Evolutionary conservation across 2,329 filamentous ascomycete species (phyloP).

Genomic region (Periglandula ipomoeae): DNA sequence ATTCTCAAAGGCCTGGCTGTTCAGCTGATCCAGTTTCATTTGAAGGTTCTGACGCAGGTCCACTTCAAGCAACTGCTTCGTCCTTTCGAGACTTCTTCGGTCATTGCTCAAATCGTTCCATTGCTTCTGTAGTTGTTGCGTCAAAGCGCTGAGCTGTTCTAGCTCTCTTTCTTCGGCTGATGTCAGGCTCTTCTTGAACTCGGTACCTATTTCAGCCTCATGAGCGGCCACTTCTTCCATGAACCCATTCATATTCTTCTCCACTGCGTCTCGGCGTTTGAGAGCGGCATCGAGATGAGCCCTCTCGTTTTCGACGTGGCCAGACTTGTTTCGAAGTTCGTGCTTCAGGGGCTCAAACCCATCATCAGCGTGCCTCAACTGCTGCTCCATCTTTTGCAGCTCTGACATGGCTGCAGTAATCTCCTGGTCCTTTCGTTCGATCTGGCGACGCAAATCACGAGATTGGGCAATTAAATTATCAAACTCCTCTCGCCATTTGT

Average conservation of each 20-base stretch:
- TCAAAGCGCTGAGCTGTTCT: constrained; percentile 56
- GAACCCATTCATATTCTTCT: constrained; percentile 66
- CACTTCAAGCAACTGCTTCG: constrained; percentile 76
- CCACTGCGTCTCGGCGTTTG: constrained; percentile 56
- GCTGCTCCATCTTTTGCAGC: constrained; percentile 73
- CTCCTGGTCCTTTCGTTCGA: constrained; percentile 77
- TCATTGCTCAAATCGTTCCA: constrained; percentile 66
- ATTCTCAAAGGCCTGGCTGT: constrained; percentile 63
- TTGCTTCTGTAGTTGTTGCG: constrained; percentile 67
- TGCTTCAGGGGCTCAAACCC: constrained; percentile 72
- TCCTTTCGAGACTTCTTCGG: constrained; percentile 67
- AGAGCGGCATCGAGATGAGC: constrained; percentile 64
- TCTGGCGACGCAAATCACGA: constrained; percentile 55
- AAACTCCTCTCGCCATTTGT: constrained; percentile 65
- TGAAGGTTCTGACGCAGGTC: constrained; percentile 84
- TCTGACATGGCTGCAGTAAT: constrained; percentile 82
- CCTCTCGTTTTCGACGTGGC: constrained; percentile 62
- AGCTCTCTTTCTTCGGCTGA: constrained; percentile 75
- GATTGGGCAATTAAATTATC: constrained; percentile 58
- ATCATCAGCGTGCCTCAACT: constrained; percentile 66
- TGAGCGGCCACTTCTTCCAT: constrained; percentile 67
- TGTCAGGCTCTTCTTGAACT: constrained; percentile 87
- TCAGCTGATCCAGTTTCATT: constrained; percentile 79
- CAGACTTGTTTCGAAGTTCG: constrained; percentile 67
- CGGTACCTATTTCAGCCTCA: constrained; percentile 70